Percentiles rank a stretch among this genome's conserved stretches.
Evolutionary conservation across 306 rosid genomes (phyloP).

Genomic region (Argentina anserina): DNA sequence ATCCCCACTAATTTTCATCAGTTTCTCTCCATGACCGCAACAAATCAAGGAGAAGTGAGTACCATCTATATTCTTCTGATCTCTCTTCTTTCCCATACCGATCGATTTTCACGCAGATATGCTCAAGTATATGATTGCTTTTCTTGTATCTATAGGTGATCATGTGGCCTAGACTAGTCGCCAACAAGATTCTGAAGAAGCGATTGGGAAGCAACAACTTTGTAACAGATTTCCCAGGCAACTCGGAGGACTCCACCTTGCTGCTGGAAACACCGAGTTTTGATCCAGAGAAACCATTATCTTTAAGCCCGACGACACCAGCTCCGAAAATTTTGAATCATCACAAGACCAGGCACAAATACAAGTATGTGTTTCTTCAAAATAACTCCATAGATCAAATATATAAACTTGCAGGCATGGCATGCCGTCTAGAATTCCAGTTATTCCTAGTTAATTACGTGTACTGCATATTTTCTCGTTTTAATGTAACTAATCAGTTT

Average conservation of each 20-base stretch:
- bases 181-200: constrained; percentile 70
- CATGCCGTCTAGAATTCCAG: background rate
- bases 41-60: constrained; percentile 28
- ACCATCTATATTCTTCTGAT: background rate
- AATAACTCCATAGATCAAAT: background rate
- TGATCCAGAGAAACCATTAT: constrained; percentile 22
- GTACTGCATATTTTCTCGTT: background rate
- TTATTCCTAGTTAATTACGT: background rate
- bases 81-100: constrained; percentile 12
- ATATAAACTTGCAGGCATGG: background rate
- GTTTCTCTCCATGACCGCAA: constrained; percentile 1
- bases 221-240: constrained; percentile 57
- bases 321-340: constrained; percentile 18
- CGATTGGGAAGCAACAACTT: constrained; percentile 68
- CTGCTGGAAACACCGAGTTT: constrained; percentile 27
- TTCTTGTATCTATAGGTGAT: constrained; percentile 27
- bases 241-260: constrained; percentile 1
- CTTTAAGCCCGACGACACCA: background rate
- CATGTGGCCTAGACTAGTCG: constrained; percentile 89
- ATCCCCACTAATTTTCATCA: background rate
- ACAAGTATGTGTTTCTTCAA: constrained; percentile 27
- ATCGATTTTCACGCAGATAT: background rate
- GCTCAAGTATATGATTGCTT: background rate
- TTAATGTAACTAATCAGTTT: background rate
- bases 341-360: constrained; percentile 38